phyloP scores from a whole-genome alignment of 202 grass and related monocot genomes.

The Miscanthus sacchariflorus region DNA sequence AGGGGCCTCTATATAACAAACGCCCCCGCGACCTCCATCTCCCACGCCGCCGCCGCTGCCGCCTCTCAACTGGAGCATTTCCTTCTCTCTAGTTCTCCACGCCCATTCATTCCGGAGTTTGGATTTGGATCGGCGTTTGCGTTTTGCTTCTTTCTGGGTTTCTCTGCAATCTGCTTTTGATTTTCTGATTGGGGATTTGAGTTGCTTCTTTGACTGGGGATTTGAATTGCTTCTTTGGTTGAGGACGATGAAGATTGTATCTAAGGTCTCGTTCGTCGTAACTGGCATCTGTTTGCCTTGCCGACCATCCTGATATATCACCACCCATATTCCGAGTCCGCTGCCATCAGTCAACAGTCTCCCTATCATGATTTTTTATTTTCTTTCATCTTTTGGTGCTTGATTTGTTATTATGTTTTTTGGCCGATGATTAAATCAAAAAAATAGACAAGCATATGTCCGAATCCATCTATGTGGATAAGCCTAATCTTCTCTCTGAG shows the following conservation, averaged over 20 bases:
- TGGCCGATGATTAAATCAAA: conserved; percentile 60
- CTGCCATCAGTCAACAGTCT: accelerated
- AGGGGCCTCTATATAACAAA: conserved; percentile 45
- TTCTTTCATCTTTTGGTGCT: accelerated
- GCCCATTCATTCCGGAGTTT: background rate
- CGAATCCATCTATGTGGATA: conserved; percentile 63
- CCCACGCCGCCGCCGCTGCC: background rate
- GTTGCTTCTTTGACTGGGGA: background rate
- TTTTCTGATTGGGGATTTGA: background rate
- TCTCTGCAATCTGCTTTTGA: background rate
- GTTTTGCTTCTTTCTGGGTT: background rate
- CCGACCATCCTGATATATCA: conserved; percentile 99
- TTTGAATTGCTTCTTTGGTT: background rate
- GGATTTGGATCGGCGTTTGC: background rate
- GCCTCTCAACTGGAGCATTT: too few species aligned
- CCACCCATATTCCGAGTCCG: conserved; percentile 99
- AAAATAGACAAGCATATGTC: conserved; percentile 87
- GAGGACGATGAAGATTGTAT: conserved; percentile 72
- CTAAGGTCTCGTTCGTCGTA: conserved; percentile 99
- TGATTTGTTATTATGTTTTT: background rate
- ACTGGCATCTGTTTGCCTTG: conserved; percentile 84
- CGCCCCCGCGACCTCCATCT: accelerated
- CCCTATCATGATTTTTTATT: background rate
- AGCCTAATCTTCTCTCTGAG: conserved; percentile 91
- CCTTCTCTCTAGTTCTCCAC: background rate